phyloP scores from a whole-genome alignment of 371 early-diverging fungal genomes.

The Batkoa obscura region DNA sequence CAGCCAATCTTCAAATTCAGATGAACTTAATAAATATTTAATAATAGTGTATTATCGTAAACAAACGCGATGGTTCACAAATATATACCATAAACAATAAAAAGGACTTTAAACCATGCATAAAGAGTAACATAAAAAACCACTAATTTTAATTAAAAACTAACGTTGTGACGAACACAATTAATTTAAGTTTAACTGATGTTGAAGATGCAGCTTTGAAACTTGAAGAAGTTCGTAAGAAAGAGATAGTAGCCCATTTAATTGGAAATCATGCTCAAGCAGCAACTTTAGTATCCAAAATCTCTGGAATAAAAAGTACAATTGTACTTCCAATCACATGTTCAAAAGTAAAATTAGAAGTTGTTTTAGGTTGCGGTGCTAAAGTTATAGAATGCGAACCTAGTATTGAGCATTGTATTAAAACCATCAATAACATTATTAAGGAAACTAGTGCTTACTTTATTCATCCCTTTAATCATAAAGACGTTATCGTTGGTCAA shows the following conservation, averaged over 20 bases:
- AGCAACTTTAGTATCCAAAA: constrained; percentile 68
- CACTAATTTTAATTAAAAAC: too few relatives aligned
- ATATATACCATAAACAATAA: too few relatives aligned
- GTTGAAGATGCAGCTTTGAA: too few relatives aligned
- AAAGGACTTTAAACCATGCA: too few relatives aligned
- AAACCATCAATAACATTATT: constrained; percentile 48
- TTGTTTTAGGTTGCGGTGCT: constrained; percentile 76
- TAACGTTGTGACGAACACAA: too few relatives aligned
- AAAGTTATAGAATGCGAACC: constrained; percentile 63
- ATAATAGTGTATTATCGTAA: too few relatives aligned
- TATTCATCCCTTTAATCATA: constrained; percentile 91
- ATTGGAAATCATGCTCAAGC: constrained; percentile 87
- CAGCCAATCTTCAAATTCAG: too few relatives aligned
- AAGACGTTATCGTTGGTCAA: constrained; percentile 91
- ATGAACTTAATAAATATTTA: too few relatives aligned
- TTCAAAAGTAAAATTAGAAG: constrained; percentile 59
- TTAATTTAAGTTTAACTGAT: too few relatives aligned
- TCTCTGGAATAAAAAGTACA: constrained; percentile 71
- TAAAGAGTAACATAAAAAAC: too few relatives aligned
- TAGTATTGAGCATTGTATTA: constrained; percentile 83
- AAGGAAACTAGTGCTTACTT: constrained; percentile 49
- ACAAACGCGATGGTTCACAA: too few relatives aligned
- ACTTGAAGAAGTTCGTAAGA: constrained; percentile 43
- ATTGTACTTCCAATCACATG: constrained; percentile 80
- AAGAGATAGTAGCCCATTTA: constrained; percentile 82